Evolutionary conservation across 768 basidiomycete species (phyloP), one percentile per base, ranked within the genome.

Genomic region (Antrodiella citrinella): DNA sequence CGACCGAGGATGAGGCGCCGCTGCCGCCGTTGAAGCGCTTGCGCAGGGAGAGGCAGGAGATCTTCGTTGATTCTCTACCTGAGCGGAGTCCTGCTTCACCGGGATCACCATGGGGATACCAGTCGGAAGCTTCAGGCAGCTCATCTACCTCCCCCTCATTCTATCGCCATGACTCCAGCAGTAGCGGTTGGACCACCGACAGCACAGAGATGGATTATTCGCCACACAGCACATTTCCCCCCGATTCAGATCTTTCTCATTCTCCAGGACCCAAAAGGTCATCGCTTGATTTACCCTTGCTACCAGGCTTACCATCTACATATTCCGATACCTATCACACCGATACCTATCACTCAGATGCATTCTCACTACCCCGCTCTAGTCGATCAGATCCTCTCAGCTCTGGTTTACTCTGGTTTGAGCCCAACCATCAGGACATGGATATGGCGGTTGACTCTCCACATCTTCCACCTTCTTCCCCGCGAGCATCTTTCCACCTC

Each of bases 391-490:
- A 35, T 15, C 15, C 30, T 7, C 19, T 19, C 18, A 43, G 21
- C 41, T 43, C 41, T 5, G 41, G 21, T 22, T 19, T n/a, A 5
- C n/a, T n/a, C 19, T 43, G 41, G n/a, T n/a, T n/a, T 18, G 21
- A 43, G 41, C 21, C 15, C 41, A 5, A 7, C 41, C n/a, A 43
- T 43, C 18, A 43, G 9, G 41, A 43, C 21, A 43, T 19, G 41
- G 41, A 43, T 7, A n/a, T 49, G 41, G 38, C 40, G 30, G 9
- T 22, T 3, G 48, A 44, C 45, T 45, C 30, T 25, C 35, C 47
- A 21, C 19, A 40, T 38, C 26, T 30, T 25, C 18, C 42, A 54
- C 39, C 54, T 46, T n/a, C 44, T 51, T 43, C 41, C 15, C 52
- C 54, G 11, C n/a, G 51, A 7, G 21, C 12, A 9, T 12, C 12